Conservation (phyloP, 768 basidiomycete genomes). For the Grammothele lineata region DNA sequence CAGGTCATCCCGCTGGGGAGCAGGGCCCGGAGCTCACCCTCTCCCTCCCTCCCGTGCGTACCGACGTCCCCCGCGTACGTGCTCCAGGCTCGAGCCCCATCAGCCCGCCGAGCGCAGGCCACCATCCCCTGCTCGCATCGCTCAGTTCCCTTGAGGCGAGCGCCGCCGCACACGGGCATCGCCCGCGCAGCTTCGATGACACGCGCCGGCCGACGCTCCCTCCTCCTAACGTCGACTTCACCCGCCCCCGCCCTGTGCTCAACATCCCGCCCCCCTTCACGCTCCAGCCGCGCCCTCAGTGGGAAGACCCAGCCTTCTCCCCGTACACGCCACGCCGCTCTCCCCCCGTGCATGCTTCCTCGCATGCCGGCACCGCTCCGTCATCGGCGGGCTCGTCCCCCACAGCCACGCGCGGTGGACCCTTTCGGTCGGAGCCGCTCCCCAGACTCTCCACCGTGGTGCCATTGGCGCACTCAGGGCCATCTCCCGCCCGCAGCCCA, state of each 20-base stretch:
- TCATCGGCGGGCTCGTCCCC: conserved; percentile 1
- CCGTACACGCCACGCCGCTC: conserved; percentile 25
- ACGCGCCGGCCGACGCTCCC: conserved; percentile 12
- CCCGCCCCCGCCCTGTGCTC: conserved; percentile 16
- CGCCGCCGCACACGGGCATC: neutral
- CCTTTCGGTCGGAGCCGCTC: conserved; percentile 9
- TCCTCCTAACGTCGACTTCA: conserved; percentile 19
- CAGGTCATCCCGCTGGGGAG: conserved; percentile 8
- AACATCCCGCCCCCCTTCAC: conserved; percentile 54
- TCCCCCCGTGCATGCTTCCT: conserved; percentile 3
- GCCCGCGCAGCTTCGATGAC: conserved; percentile 5
- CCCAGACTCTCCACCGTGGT: conserved; percentile 10
- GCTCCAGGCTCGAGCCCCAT: conserved; percentile 6
- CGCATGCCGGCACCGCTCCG: neutral
- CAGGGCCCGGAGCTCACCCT: conserved; percentile 10
- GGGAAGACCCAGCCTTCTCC: conserved; percentile 45
- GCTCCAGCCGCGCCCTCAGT: conserved; percentile 63
- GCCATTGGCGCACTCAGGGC: conserved; percentile 1
- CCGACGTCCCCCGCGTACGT: conserved; percentile 7
- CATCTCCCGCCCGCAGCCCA: conserved; percentile 9
- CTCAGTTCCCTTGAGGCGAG: conserved; percentile 10
- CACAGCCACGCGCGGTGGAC: conserved; percentile 1
- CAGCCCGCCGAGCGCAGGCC: conserved; percentile 2
- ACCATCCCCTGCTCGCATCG: conserved; percentile 8
- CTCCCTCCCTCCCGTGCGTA: conserved; percentile 9